These are phyloP conservation scores for Litchi chinensis DNA, from an alignment of 345 rosid species.

Conservation along the genomic window DNA sequence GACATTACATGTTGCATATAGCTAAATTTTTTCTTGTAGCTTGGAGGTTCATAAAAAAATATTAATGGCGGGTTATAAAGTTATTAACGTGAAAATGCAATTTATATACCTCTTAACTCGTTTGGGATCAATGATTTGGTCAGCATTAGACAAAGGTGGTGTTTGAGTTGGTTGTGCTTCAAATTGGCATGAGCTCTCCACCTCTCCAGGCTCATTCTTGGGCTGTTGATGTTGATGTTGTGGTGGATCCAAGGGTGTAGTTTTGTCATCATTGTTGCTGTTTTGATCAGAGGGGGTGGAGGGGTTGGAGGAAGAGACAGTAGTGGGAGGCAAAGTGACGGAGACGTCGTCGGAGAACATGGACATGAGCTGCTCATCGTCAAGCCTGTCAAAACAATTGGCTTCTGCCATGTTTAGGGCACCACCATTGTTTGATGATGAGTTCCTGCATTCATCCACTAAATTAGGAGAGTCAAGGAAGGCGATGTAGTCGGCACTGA, in stretches of 20 bases:
- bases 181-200: conserved; percentile 40
- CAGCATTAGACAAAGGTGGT: conserved; percentile 30
- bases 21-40: neutral
- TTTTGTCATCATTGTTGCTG: conserved; percentile 57
- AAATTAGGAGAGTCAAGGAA: conserved; percentile 54
- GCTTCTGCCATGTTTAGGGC: conserved; percentile 11
- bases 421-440: neutral
- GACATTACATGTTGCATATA: no score
- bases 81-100: neutral
- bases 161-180: conserved; percentile 25
- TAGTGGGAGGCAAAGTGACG: conserved; percentile 27
- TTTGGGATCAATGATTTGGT: conserved; percentile 50
- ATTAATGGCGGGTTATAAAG: neutral
- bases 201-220: conserved; percentile 48
- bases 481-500: conserved; percentile 69
- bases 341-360: conserved; percentile 65
- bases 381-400: conserved; percentile 49
- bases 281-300: conserved; percentile 75
- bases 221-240: conserved; percentile 23
- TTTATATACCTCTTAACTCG: conserved; percentile 60
- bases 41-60: neutral
- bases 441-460: conserved; percentile 33
- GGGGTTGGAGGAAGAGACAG: conserved; percentile 40
- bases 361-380: conserved; percentile 69
- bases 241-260: conserved; percentile 26